Evolutionary conservation across 345 rosid genomes (phyloP).

Genomic region (Linum lewisii): DNA sequence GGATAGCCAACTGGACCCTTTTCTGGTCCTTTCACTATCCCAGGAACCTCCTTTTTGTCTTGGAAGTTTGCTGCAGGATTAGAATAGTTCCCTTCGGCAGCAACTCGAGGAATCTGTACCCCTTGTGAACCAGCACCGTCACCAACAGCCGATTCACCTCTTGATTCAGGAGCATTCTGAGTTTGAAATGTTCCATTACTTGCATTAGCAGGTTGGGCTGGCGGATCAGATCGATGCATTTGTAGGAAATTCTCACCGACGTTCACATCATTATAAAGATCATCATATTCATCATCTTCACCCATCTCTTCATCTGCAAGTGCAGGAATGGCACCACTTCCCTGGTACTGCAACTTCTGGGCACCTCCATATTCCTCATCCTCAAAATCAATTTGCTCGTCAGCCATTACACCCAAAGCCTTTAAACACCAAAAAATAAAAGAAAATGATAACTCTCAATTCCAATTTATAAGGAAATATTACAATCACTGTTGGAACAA

Average conservation of each 20-base stretch:
- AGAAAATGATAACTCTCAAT: background rate
- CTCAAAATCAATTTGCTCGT: conserved; percentile 11
- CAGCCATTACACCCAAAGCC: conserved; percentile 6
- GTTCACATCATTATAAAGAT: conserved; percentile 79
- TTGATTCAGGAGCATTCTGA: conserved; percentile 31
- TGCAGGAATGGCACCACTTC: conserved; percentile 75
- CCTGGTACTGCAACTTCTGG: conserved; percentile 55
- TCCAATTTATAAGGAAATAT: background rate
- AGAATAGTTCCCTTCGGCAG: conserved; percentile 38
- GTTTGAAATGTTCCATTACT: conserved; percentile 32
- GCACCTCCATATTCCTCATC: conserved; percentile 10
- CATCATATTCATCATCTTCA: conserved; percentile 81
- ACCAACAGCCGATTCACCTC: conserved; percentile 5
- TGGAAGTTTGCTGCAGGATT: conserved; percentile 25
- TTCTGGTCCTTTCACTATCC: conserved; percentile 33
- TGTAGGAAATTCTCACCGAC: conserved; percentile 70
- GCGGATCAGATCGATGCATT: conserved; percentile 43
- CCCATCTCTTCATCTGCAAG: conserved; percentile 68
- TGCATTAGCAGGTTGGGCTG: conserved; percentile 24
- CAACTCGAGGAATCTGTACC: conserved; percentile 26
- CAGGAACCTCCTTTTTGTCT: conserved; percentile 23
- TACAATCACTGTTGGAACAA: too few relatives aligned
- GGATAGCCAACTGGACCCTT: conserved; percentile 38
- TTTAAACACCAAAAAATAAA: background rate
- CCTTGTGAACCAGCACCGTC: conserved; percentile 31